Evolutionary conservation across 768 basidiomycete species (phyloP).

Genomic region (Rubroboletus satanas): DNA sequence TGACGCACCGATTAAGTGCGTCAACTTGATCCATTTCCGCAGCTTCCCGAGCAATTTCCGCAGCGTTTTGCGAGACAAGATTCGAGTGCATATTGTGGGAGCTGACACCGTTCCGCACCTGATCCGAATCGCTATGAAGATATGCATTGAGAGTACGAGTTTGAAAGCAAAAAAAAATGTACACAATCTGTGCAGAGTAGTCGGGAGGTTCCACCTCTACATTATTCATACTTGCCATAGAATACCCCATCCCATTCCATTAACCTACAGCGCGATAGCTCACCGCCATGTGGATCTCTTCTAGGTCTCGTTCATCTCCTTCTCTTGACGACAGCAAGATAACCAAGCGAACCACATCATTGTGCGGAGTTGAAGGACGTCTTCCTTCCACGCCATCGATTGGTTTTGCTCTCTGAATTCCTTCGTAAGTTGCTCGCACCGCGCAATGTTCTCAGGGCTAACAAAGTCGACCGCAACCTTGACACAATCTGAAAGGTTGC

Average conservation of each 20-base stretch:
- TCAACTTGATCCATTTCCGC: neutral
- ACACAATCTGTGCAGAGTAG: slow-evolving; percentile 20
- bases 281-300: neutral
- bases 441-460: slow-evolving; percentile 84
- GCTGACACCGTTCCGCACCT: neutral
- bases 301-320: slow-evolving; percentile 34
- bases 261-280: slow-evolving; percentile 21
- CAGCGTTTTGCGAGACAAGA: neutral
- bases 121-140: neutral
- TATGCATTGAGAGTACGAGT: slow-evolving; percentile 12
- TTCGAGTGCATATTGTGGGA: neutral
- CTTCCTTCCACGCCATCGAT: slow-evolving; percentile 88
- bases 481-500: slow-evolving; percentile 91
- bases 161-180: slow-evolving; percentile 28
- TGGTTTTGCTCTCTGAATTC: slow-evolving; percentile 92
- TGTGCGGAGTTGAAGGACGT: slow-evolving; percentile 83
- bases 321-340: slow-evolving; percentile 54
- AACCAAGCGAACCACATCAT: slow-evolving; percentile 96
- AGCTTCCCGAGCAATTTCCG: neutral
- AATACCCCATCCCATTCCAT: slow-evolving; percentile 21
- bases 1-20: neutral
- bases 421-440: slow-evolving; percentile 79
- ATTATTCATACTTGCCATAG: slow-evolving; percentile 27
- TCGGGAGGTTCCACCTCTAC: slow-evolving; percentile 24
- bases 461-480: slow-evolving; percentile 96